These are phyloP conservation scores for Pisolithus tinctorius DNA, from an alignment of 768 basidiomycete species.

Conservation along the genomic window DNA sequence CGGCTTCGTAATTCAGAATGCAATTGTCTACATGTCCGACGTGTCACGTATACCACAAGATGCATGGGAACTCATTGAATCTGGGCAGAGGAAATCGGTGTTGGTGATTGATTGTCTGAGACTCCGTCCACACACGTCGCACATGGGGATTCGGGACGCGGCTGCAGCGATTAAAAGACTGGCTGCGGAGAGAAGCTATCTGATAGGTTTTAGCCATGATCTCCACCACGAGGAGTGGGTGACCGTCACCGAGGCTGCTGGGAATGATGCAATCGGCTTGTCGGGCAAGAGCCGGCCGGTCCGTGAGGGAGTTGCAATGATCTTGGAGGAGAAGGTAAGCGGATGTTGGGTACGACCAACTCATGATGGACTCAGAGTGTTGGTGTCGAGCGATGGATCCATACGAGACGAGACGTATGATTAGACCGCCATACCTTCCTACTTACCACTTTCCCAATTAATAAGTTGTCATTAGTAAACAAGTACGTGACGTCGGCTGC, in stretches of 20 bases:
- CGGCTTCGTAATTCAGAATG: slow-evolving; percentile 62
- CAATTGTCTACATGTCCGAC: slow-evolving; percentile 76
- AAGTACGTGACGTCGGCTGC: background rate
- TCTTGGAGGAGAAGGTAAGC: slow-evolving; percentile 40
- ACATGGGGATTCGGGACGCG: slow-evolving; percentile 67
- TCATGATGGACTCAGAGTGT: slow-evolving; percentile 64
- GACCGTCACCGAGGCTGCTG: slow-evolving; percentile 50
- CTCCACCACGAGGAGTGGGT: slow-evolving; percentile 73
- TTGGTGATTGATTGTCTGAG: slow-evolving; percentile 75
- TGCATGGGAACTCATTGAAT: slow-evolving; percentile 49
- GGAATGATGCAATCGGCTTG: slow-evolving; percentile 23
- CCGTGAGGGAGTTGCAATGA: slow-evolving; percentile 36
- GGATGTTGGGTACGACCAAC: slow-evolving; percentile 67
- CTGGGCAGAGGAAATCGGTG: slow-evolving; percentile 33
- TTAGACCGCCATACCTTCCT: slow-evolving; percentile 2
- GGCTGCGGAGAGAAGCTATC: slow-evolving; percentile 56
- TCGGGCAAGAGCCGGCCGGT: slow-evolving; percentile 28
- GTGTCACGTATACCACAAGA: slow-evolving; percentile 73
- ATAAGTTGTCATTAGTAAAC: background rate
- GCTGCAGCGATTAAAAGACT: slow-evolving; percentile 50
- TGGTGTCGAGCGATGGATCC: slow-evolving; percentile 33
- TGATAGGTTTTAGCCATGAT: slow-evolving; percentile 74
- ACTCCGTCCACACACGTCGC: slow-evolving; percentile 62
- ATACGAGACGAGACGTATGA: slow-evolving; percentile 52
- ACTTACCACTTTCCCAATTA: background rate